phyloP scores from a whole-genome alignment of 1,139 yeast genomes.

The Zhuliangozyma parablackwelliae region DNA sequence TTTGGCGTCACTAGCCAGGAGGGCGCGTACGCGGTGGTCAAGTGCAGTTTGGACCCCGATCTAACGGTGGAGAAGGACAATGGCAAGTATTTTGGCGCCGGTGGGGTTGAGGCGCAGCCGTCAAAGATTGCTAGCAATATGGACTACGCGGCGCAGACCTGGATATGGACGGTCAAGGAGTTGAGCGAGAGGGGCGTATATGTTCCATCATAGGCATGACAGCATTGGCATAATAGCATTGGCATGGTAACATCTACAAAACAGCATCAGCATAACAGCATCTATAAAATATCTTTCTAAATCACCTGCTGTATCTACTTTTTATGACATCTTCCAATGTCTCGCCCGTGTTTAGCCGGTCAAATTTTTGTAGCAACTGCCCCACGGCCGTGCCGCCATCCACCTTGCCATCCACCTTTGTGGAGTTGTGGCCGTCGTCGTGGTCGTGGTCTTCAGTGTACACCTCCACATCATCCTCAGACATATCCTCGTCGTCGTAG shows the following conservation, averaged over 20 bases:
- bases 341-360: conserved; percentile 5
- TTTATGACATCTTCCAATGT: conserved; percentile 5
- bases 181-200: conserved; percentile 43
- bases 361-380: conserved; percentile 5
- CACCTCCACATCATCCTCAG: no score
- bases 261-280: not conserved
- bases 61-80: conserved; percentile 51
- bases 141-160: conserved; percentile 64
- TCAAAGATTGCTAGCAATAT: conserved; percentile 56
- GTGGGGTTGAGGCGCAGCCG: conserved; percentile 52
- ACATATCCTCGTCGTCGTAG: conserved; percentile 4
- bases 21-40: conserved; percentile 64
- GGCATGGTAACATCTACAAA: no score
- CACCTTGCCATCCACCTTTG: conserved; percentile 3
- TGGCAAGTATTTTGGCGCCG: conserved; percentile 65
- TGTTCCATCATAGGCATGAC: not conserved
- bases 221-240: no score
- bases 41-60: conserved; percentile 56
- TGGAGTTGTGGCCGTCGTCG: conserved; percentile 1
- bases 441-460: conserved; percentile 1
- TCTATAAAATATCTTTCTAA: not conserved
- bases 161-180: conserved; percentile 80
- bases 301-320: conserved; percentile 1
- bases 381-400: not conserved
- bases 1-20: conserved; percentile 71